Conservation (phyloP, 768 basidiomycete species). For the Auricularia sp. region DNA sequence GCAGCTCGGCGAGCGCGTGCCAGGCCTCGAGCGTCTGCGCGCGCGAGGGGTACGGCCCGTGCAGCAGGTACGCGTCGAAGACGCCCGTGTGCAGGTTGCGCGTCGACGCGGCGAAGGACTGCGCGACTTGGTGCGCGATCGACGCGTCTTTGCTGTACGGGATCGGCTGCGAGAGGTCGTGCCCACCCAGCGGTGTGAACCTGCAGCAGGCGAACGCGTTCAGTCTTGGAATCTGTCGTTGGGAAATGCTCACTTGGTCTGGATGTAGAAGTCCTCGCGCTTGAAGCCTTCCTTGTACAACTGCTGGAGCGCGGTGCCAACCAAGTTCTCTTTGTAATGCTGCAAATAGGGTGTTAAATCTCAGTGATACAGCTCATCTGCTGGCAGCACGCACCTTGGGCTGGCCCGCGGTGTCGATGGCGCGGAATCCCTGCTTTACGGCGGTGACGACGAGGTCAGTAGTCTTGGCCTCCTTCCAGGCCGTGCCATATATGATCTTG, state of each 20-base stretch:
- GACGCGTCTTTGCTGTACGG: constrained; percentile 55
- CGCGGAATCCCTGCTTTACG: constrained; percentile 65
- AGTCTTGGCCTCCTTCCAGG: constrained; percentile 66
- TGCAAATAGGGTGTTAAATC: not conserved
- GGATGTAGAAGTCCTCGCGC: constrained; percentile 63
- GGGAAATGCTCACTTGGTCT: constrained; percentile 53
- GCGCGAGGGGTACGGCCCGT: constrained; percentile 55
- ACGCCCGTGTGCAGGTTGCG: constrained; percentile 60
- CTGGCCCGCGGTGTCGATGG: constrained; percentile 68
- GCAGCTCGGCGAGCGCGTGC: constrained; percentile 46
- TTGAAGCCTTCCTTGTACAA: constrained; percentile 46
- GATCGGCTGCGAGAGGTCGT: constrained; percentile 57
- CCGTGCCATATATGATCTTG: constrained; percentile 32
- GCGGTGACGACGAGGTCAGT: constrained; percentile 57
- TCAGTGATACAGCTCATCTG: no score
- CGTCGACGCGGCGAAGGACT: constrained; percentile 56
- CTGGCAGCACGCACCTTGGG: constrained; percentile 15
- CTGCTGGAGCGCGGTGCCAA: constrained; percentile 58
- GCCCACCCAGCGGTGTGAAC: constrained; percentile 64
- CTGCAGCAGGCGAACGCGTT: constrained; percentile 24
- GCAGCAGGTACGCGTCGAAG: constrained; percentile 70
- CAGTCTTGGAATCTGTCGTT: not conserved
- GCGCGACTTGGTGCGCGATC: constrained; percentile 47
- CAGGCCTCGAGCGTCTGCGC: constrained; percentile 61
- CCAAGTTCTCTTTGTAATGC: constrained; percentile 57